Evolutionary conservation across 179 eudicot species (phyloP), one percentile per base, ranked within the genome.

Genomic region (Carnegiea gigantea): DNA sequence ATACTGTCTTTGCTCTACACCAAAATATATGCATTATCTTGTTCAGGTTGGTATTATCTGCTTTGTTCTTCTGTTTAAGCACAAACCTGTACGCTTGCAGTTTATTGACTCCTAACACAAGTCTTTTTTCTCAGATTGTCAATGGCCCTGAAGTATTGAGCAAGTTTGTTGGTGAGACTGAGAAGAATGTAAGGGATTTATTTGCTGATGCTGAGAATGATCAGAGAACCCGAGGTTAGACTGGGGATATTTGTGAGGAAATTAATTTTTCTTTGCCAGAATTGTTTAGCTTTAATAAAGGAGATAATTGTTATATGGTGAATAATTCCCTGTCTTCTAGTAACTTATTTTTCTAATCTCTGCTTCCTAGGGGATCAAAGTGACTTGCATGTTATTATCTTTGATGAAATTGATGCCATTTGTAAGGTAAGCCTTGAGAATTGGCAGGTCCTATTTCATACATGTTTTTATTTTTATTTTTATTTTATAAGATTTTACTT

Each of bases 161-260:
- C 87, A 96, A 96, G 82, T 96, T 94, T 89, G 99, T 96, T 87
- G 99, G 99, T 78, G 99, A 96, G 84, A 93, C 98, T 84, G 99
- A 97, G 88, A 97, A 97, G 88, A 97, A 97, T 83, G 95, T 95
- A 81, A 90, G 99, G 80, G 98, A 97, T 90, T 82, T 97, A 84
- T 97, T 97, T 92, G 99, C 98, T 85, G 99, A 97, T 89, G 98
- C 98, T 81, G 98, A 97, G 83, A 91, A 91, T 14, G 98, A 95
- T 60, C 98, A 97, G 83, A 93, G 90, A 88, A 85, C 94, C 74
- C 82, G 87, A 86, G 98, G 97, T 89, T 85, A 68, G 24, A n/a
- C 17, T 17, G 44, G 33, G 51, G 64, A 76, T 43, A 36, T 70
- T 70, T 8, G 33, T 70, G 10, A 57, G 17, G 7, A 20, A 54